These are phyloP conservation scores for Petrea volubilis DNA, from an alignment of 257 asterid species.

Conservation along the genomic window DNA sequence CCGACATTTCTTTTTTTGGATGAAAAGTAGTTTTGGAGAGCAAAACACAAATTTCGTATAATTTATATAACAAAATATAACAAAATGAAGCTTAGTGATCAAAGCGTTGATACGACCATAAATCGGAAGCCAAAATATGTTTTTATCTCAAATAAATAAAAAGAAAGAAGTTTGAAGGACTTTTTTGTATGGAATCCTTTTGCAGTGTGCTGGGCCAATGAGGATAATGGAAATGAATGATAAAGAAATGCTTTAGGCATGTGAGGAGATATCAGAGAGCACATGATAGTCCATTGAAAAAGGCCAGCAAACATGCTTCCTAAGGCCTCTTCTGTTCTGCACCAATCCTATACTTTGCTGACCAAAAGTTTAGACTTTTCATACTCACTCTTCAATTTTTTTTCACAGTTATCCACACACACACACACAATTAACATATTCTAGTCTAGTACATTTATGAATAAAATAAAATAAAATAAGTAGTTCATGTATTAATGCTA, in stretches of 20 bases:
- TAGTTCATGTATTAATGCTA: background rate
- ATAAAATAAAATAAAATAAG: too few relatives aligned
- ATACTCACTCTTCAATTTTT: conserved; percentile 16
- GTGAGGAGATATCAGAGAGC: conserved; percentile 29
- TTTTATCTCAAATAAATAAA: too few relatives aligned
- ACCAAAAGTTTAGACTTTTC: conserved; percentile 9
- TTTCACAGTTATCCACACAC: conserved; percentile 22
- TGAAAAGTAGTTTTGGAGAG: too few relatives aligned
- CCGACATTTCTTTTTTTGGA: too few relatives aligned
- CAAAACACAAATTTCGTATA: too few relatives aligned
- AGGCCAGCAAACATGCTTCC: conserved; percentile 37
- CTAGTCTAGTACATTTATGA: background rate
- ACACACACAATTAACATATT: background rate
- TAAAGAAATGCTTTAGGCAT: conserved; percentile 15
- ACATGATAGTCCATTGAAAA: conserved; percentile 25
- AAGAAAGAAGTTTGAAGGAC: too few relatives aligned
- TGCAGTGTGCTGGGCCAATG: background rate
- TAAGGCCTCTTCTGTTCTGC: conserved; percentile 2
- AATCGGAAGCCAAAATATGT: too few relatives aligned
- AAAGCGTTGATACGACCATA: too few relatives aligned
- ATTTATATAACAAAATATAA: too few relatives aligned
- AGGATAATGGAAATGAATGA: background rate
- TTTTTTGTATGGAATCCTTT: background rate
- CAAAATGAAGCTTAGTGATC: too few relatives aligned
- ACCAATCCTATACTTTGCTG: background rate